Conservation (phyloP, 257 asterid genomes). For the Fraxinus quadrangulata region DNA sequence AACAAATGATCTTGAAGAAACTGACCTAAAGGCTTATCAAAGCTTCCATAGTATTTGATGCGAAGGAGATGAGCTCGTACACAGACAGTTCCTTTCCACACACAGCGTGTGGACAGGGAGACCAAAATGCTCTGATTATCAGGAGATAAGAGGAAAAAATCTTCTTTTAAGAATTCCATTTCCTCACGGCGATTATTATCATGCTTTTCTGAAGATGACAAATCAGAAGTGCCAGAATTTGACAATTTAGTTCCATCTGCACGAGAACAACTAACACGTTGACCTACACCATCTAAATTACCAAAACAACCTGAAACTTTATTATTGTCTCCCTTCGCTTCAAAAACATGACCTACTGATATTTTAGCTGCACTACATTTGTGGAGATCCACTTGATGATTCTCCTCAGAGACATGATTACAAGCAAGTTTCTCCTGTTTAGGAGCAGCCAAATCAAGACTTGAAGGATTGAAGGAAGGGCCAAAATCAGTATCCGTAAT, state of each 20-base stretch:
- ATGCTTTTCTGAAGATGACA: constrained; percentile 31
- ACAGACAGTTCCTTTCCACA: constrained; percentile 65
- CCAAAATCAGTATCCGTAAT: constrained; percentile 16
- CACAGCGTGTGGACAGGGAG: constrained; percentile 71
- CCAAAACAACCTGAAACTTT: constrained; percentile 20
- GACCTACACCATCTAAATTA: constrained; percentile 30
- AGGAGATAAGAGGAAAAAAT: constrained; percentile 61
- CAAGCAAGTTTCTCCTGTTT: constrained; percentile 38
- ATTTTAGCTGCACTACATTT: constrained; percentile 30
- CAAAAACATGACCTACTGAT: constrained; percentile 24
- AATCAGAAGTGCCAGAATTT: constrained; percentile 31
- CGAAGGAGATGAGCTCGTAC: constrained; percentile 79
- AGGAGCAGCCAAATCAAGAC: constrained; percentile 27
- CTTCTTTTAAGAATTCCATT: constrained; percentile 44
- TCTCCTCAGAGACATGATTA: constrained; percentile 34
- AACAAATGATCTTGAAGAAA: constrained; percentile 63
- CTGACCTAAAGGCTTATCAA: constrained; percentile 75
- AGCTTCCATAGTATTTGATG: constrained; percentile 68
- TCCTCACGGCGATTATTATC: constrained; percentile 31
- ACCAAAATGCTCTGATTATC: constrained; percentile 79
- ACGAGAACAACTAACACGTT: constrained; percentile 33
- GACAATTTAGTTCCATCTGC: constrained; percentile 32
- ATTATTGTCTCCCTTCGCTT: constrained; percentile 29
- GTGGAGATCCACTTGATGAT: constrained; percentile 24
- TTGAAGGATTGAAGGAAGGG: background rate